Conservation (phyloP, 2,329 filamentous ascomycete species). For the Verticillium dahliae region DNA sequence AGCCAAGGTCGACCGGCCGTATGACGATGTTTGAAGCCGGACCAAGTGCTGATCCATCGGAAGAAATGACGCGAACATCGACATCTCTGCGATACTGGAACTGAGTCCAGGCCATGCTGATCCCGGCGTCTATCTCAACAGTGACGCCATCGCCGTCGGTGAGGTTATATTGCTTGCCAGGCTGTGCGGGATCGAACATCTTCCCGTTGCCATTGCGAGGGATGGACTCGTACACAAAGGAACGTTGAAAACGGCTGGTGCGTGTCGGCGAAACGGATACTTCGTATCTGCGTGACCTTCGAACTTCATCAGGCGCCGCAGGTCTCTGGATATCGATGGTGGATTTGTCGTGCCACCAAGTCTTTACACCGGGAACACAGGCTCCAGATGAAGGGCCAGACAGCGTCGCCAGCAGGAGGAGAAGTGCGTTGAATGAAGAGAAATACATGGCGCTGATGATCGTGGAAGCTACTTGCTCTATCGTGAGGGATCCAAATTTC, state of each 20-base stretch:
- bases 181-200: constrained; percentile 16
- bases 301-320: constrained; percentile 10
- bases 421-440: no score
- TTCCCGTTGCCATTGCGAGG: constrained; percentile 26
- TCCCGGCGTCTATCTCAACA: constrained; percentile 21
- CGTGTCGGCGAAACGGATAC: constrained; percentile 2
- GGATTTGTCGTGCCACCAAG: constrained; percentile 13
- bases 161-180: constrained; percentile 11
- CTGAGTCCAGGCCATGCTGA: constrained; percentile 29
- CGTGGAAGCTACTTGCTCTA: no score
- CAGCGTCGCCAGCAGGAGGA: no score
- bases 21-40: constrained; percentile 18
- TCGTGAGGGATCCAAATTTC: no score
- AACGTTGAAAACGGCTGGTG: constrained; percentile 13
- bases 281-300: constrained; percentile 13
- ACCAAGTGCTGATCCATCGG: constrained; percentile 9
- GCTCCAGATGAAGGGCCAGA: background rate
- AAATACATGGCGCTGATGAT: no score
- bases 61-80: constrained; percentile 16
- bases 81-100: constrained; percentile 18
- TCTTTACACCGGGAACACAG: background rate
- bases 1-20: constrained; percentile 18
- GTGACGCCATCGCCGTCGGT: constrained; percentile 19
- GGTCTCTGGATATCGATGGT: constrained; percentile 11
- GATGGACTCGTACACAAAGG: constrained; percentile 28